Conservation (phyloP, 2,329 filamentous ascomycete genomes). For the Mariannaea sp. region DNA sequence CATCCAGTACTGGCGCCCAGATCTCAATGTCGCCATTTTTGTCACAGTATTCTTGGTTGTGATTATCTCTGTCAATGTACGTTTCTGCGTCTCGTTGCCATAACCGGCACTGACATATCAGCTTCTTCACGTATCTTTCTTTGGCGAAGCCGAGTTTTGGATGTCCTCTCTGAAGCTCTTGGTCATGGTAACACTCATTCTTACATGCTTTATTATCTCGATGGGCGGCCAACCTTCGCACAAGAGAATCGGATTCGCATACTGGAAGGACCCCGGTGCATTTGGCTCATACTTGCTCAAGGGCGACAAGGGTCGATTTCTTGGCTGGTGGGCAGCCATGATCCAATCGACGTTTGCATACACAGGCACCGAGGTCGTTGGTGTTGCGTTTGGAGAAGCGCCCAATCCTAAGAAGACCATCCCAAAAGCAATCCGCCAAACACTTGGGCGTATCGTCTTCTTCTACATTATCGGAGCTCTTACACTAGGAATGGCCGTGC, state of each 20-base stretch:
- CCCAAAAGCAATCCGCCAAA: constrained; percentile 32
- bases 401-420: constrained; percentile 34
- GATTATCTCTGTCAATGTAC: constrained; percentile 42
- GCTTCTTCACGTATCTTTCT: constrained; percentile 47
- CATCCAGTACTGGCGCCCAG: constrained; percentile 45
- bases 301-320: constrained; percentile 44
- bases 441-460: constrained; percentile 34
- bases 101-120: constrained; percentile 18
- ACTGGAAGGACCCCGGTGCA: constrained; percentile 50
- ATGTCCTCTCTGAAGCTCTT: constrained; percentile 52
- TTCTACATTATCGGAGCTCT: constrained; percentile 35
- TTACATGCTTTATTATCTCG: constrained; percentile 38
- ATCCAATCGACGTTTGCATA: constrained; percentile 47
- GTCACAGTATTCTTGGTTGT: constrained; percentile 43
- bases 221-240: constrained; percentile 47
- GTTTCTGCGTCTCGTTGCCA: neutral
- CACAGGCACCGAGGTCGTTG: constrained; percentile 24
- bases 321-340: constrained; percentile 47
- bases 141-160: constrained; percentile 55
- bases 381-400: constrained; percentile 30
- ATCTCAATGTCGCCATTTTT: constrained; percentile 47
- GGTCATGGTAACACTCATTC: constrained; percentile 47
- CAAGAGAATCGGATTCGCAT: constrained; percentile 48
- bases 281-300: constrained; percentile 45
- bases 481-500: constrained; percentile 35